Conservation (phyloP, 495 filamentous ascomycete species). For the Jackrogersella multiformis region DNA sequence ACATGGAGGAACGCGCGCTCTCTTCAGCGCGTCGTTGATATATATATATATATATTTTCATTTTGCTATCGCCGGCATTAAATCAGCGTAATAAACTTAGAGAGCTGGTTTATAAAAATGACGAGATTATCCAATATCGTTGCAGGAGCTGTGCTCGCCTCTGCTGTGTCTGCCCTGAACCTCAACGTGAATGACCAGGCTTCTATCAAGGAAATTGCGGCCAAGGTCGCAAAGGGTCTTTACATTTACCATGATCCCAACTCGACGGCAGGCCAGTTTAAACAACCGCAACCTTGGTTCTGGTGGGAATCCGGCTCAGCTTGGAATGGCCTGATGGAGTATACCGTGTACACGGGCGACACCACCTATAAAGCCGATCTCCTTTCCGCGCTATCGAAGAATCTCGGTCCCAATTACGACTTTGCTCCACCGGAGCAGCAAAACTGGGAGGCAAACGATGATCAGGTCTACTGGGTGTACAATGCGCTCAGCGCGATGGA, state of each 20-base stretch:
- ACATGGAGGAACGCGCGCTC: not conserved
- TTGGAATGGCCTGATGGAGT: slow-evolving; percentile 80
- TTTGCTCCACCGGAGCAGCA: slow-evolving; percentile 85
- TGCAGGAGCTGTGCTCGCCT: slow-evolving; percentile 19
- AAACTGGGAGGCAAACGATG: slow-evolving; percentile 80
- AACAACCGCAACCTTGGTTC: slow-evolving; percentile 77
- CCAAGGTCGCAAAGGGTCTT: slow-evolving; percentile 56
- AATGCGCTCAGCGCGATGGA: slow-evolving; percentile 83
- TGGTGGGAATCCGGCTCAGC: slow-evolving; percentile 85
- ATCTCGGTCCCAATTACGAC: slow-evolving; percentile 71
- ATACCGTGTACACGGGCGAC: slow-evolving; percentile 84
- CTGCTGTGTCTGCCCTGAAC: slow-evolving; percentile 20
- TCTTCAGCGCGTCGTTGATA: not conserved
- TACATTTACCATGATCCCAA: slow-evolving; percentile 75
- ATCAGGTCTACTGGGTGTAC: slow-evolving; percentile 88
- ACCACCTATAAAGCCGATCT: slow-evolving; percentile 74
- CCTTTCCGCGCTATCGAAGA: slow-evolving; percentile 72
- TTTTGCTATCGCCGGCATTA: slow-evolving; percentile 2
- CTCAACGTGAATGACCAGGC: slow-evolving; percentile 34
- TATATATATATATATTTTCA: no score
- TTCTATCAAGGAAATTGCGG: slow-evolving; percentile 53
- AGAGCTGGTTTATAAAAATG: slow-evolving; percentile 27
- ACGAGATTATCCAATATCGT: slow-evolving; percentile 31
- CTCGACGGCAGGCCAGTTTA: slow-evolving; percentile 68
- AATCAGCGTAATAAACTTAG: not conserved